Percentiles rank a stretch among this genome's conserved stretches.
Conservation (phyloP, 73 alveolate species). For the Loxodes magnus region DNA sequence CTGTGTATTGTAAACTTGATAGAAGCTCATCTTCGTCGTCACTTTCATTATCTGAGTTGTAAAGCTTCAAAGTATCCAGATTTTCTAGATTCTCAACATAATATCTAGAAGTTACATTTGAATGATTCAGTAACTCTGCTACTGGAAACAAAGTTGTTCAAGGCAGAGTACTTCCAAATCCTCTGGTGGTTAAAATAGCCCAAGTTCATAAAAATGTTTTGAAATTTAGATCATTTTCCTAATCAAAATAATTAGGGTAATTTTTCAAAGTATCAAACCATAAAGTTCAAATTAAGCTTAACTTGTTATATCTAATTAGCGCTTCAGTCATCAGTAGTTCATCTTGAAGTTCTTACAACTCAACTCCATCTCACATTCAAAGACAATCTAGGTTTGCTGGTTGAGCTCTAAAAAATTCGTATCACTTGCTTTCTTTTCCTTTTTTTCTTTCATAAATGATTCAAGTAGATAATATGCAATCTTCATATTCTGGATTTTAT, state of each 20-base stretch:
- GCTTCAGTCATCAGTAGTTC: not conserved
- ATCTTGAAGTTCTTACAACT: conserved; percentile 4
- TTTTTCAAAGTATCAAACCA: conserved; percentile 2
- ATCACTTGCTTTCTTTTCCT: not conserved
- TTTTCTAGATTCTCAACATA: too few relatives aligned
- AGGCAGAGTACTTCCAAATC: not conserved
- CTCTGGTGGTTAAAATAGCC: not conserved
- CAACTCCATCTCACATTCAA: conserved; percentile 6
- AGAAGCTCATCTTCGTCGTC: too few relatives aligned
- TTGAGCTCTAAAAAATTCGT: not conserved
- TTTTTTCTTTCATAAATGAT: conserved; percentile 1
- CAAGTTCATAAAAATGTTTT: not conserved
- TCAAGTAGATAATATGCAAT: not conserved
- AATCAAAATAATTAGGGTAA: not conserved
- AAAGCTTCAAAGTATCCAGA: too few relatives aligned
- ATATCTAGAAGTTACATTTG: conserved; percentile 1
- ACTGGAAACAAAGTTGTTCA: not conserved
- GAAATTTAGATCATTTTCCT: not conserved
- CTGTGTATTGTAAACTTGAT: too few relatives aligned
- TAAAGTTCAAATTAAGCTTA: not conserved
- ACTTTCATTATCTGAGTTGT: too few relatives aligned
- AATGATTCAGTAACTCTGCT: conserved; percentile 11
- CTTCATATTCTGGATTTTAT: not conserved
- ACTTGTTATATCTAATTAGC: not conserved
- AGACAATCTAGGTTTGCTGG: not conserved